A percentile compares a stretch with the other conserved stretches of the same genome.
Evolutionary conservation across 2,329 filamentous ascomycete species (phyloP).

Genomic region (Phialophora tarda): DNA sequence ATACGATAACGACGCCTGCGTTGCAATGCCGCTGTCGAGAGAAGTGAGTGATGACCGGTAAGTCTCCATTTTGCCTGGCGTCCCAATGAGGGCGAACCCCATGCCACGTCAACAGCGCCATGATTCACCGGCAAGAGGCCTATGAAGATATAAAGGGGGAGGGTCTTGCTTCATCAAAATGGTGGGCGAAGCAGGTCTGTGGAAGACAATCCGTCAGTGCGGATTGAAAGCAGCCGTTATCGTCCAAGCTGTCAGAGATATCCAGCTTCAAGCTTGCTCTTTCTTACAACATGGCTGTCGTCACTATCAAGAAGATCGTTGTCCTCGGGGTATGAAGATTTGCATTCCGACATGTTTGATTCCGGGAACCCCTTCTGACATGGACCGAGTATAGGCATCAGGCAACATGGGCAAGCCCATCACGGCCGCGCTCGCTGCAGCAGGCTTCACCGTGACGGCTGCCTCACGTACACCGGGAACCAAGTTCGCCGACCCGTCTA

Average conservation of each 20-base stretch:
- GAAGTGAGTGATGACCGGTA: conserved; percentile 8
- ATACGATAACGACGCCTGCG: neutral
- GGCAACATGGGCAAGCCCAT: conserved; percentile 27
- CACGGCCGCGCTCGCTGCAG: conserved; percentile 21
- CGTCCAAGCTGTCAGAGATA: neutral
- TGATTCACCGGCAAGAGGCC: neutral
- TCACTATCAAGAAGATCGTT: conserved; percentile 25
- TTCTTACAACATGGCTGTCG: conserved; percentile 9
- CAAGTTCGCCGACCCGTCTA: conserved; percentile 34
- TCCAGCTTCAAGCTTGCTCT: neutral
- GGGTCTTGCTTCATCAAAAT: neutral
- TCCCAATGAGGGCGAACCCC: conserved; percentile 7
- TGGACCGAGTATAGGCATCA: neutral
- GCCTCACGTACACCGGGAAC: conserved; percentile 29
- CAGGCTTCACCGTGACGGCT: conserved; percentile 41
- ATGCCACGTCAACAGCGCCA: conserved; percentile 6
- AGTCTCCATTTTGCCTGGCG: conserved; percentile 2
- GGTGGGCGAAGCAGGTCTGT: neutral
- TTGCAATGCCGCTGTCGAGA: neutral
- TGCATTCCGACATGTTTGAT: neutral
- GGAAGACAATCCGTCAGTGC: neutral
- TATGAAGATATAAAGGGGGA: neutral
- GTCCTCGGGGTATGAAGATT: conserved; percentile 23
- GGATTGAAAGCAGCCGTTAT: neutral
- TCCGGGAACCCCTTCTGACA: neutral